Base-by-base conservation (phyloP, 495 filamentous ascomycete genomes). In the Penicillium taxi region DNA sequence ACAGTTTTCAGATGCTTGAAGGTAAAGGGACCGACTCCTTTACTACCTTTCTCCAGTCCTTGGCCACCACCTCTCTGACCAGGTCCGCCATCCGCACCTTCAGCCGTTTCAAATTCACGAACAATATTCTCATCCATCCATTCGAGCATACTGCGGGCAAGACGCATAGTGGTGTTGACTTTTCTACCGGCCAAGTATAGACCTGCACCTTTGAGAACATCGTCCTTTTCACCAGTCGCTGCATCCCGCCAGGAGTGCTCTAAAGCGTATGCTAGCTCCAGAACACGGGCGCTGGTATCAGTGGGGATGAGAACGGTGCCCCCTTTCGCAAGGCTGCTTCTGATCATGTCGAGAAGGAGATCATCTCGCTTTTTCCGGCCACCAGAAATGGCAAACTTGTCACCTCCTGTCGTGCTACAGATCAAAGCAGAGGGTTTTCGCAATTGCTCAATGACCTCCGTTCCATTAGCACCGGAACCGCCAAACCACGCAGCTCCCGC, bases 61-160 rank as follows among this genome's bases (percentile, higher is more conserved):
- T 64, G 56, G 9, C 52, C 57, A 11, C 54, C 54, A 22, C 55
- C 35, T 5, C 48, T 47, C 45, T 67, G 64, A 26, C 66, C 66
- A 40, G 66, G 66, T 11, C 58, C 57, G 13, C 50, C 55, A 44
- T 72, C 68, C 14, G 51, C 61, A 33, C 66, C 62, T 39, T 75
- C 82, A 2, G 81, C 78, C 2, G 81, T 79, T 59, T 99, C 93
- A 39, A 95, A 93, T 44, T 96, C 88, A 31, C 81, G 75, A 35
- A 94, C 76, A 32, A 99, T 87, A 32, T 74, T 81, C 48, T 95
- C 88, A 50, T 96, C 88, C 87, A 96, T 96, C 91, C 91, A 99
- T 56, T 99, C 91, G 36, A 96, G 63, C 87, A 96, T 94, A 55
- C 90, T 96, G 43, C 87, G 74, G 11, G 89, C 84, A 37, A 94